Percentiles rank a stretch among this genome's conserved stretches.
These are phyloP conservation scores for Salix exigua DNA, from an alignment of 345 rosid species.

Conservation along the genomic window DNA sequence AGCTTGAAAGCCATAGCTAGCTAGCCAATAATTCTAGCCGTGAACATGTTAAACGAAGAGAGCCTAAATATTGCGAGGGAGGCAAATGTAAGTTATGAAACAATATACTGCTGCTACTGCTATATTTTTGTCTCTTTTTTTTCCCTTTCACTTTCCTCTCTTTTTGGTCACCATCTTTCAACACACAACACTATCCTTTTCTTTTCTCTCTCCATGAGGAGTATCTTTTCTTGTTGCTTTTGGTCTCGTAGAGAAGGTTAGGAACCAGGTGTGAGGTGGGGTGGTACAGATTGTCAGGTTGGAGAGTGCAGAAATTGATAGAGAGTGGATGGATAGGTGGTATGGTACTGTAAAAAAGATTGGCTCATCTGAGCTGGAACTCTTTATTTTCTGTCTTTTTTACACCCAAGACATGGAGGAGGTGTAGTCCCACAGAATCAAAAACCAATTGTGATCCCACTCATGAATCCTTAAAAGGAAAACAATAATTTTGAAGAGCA, in stretches of 20 bases:
- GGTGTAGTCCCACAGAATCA: not conserved
- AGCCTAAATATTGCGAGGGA: not conserved
- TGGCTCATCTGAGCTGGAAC: not conserved
- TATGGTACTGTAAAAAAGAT: not conserved
- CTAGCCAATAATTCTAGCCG: slow-evolving; percentile 1
- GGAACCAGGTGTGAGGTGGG: slow-evolving; percentile 7
- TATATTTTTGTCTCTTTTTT: not conserved
- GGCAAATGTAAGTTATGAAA: not conserved
- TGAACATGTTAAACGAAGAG: not conserved
- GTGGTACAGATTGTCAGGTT: slow-evolving; percentile 25
- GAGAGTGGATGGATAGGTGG: slow-evolving; percentile 1
- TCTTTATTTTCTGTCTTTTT: not conserved
- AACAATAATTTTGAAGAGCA: not conserved
- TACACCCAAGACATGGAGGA: not conserved
- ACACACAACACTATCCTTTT: not conserved
- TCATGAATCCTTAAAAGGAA: not conserved
- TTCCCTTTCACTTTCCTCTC: not conserved
- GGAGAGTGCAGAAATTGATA: slow-evolving; percentile 36
- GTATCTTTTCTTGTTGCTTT: not conserved
- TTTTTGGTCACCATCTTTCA: slow-evolving; percentile 35
- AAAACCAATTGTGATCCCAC: not conserved
- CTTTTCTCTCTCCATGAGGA: slow-evolving; percentile 2
- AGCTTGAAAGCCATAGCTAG: slow-evolving; percentile 28
- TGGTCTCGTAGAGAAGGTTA: not conserved
- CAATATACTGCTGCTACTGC: not conserved